Percentiles rank a stretch among this genome's conserved stretches.
Evolutionary conservation across 1,284 basidiomycete species (phyloP).

Genomic region (Gymnopus androsaceus): DNA sequence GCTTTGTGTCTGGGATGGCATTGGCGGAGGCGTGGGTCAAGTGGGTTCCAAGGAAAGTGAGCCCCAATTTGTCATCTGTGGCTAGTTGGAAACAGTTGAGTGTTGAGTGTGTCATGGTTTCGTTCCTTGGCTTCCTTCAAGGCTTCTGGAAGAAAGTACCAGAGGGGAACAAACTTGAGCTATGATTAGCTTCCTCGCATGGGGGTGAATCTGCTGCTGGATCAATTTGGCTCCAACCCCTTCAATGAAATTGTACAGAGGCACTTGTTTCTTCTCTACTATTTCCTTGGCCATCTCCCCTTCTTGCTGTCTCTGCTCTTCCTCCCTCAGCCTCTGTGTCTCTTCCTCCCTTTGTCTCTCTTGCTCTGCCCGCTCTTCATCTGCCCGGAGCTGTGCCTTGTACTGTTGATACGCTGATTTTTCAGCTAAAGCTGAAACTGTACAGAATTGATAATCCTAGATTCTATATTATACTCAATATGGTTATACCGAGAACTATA

Average conservation of each 20-base stretch:
- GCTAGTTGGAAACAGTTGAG: background rate
- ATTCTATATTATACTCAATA: too few relatives aligned
- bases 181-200: background rate
- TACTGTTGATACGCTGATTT: too few relatives aligned
- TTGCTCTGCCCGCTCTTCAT: background rate
- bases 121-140: background rate
- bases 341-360: background rate
- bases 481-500: too few relatives aligned
- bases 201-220: background rate
- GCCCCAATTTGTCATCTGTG: background rate
- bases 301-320: background rate
- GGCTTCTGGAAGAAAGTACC: constrained; percentile 2
- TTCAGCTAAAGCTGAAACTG: too few relatives aligned
- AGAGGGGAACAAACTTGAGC: background rate
- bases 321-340: background rate
- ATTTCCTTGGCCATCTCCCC: background rate
- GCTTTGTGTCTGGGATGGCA: background rate
- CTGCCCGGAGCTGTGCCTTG: background rate
- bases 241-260: background rate
- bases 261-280: constrained; percentile 8
- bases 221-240: background rate
- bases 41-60: background rate
- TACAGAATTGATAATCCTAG: too few relatives aligned
- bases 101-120: background rate
- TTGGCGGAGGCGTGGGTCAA: background rate